Evolutionary conservation across 495 filamentous ascomycete genomes (phyloP).

Genomic region (Podospora appendiculata): DNA sequence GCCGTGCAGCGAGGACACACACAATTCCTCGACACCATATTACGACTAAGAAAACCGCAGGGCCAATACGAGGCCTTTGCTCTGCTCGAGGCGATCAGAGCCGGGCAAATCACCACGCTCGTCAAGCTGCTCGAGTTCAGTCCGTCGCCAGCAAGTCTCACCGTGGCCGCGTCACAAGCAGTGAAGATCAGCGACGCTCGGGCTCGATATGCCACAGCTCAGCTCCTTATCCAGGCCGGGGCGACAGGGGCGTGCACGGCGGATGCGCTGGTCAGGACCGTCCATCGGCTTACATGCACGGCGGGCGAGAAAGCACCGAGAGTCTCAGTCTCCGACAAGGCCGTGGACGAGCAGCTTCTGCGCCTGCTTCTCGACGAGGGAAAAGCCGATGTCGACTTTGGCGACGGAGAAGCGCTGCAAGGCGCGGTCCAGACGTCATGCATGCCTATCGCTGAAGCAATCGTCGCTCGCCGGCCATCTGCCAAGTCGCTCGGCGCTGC

Average conservation of each 20-base stretch:
- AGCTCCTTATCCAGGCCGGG: slow-evolving; percentile 14
- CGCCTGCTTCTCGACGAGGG: not conserved
- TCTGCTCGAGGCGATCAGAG: slow-evolving; percentile 18
- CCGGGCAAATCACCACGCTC: slow-evolving; percentile 12
- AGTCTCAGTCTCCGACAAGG: not conserved
- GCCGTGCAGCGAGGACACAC: slow-evolving; percentile 8
- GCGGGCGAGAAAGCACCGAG: not conserved
- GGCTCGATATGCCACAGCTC: slow-evolving; percentile 9
- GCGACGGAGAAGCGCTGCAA: slow-evolving; percentile 26
- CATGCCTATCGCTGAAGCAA: slow-evolving; percentile 23
- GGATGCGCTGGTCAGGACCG: slow-evolving; percentile 14
- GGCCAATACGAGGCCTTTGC: slow-evolving; percentile 15
- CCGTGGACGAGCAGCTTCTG: not conserved
- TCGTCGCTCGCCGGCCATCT: slow-evolving; percentile 22
- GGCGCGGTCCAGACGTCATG: slow-evolving; percentile 23
- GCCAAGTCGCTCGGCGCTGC: slow-evolving; percentile 18
- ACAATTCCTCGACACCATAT: slow-evolving; percentile 13
- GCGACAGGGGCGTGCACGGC: slow-evolving; percentile 16
- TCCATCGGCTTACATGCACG: slow-evolving; percentile 5
- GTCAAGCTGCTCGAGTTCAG: slow-evolving; percentile 15
- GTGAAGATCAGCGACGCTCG: slow-evolving; percentile 9
- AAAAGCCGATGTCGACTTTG: not conserved
- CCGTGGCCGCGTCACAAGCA: slow-evolving; percentile 15
- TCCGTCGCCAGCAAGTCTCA: slow-evolving; percentile 13
- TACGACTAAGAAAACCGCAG: slow-evolving; percentile 6